Evolutionary conservation across 2,329 filamentous ascomycete genomes (phyloP).

Genomic region (Claviceps sp.): DNA sequence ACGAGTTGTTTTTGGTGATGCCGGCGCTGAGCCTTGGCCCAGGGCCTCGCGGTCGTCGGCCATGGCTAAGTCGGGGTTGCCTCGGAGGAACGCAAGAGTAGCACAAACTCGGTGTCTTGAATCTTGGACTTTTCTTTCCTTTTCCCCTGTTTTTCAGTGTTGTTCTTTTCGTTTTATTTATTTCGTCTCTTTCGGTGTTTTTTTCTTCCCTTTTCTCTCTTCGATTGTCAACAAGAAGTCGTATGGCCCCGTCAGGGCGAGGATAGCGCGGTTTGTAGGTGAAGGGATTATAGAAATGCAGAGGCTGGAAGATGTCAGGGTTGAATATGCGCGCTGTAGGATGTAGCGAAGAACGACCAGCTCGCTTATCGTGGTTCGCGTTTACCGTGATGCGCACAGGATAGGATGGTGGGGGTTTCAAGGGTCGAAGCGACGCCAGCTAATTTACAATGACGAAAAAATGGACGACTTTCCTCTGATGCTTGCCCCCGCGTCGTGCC

Average conservation of each 20-base stretch:
- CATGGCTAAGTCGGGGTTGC: conserved; percentile 12
- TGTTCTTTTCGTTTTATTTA: too few relatives aligned
- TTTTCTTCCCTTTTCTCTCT: too few relatives aligned
- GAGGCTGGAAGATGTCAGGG: background rate
- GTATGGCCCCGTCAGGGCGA: background rate
- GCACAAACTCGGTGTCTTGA: background rate
- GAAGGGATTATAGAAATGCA: background rate
- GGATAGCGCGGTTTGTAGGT: background rate
- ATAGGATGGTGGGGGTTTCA: background rate
- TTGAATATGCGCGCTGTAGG: background rate
- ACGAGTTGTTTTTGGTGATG: conserved; percentile 20
- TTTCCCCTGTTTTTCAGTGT: too few relatives aligned
- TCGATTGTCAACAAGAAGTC: background rate
- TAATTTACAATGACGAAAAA: background rate
- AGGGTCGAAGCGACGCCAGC: background rate
- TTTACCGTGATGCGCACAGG: background rate
- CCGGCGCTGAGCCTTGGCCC: conserved; percentile 16
- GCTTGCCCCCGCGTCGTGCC: background rate
- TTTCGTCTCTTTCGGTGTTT: too few relatives aligned
- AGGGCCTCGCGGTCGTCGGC: conserved; percentile 17
- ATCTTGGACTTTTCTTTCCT: background rate
- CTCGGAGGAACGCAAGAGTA: background rate
- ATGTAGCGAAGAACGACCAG: background rate
- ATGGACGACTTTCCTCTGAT: background rate
- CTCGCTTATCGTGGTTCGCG: background rate